phyloP scores from a whole-genome alignment of 2,329 filamentous ascomycete species.

The Lachnellula cervina region DNA sequence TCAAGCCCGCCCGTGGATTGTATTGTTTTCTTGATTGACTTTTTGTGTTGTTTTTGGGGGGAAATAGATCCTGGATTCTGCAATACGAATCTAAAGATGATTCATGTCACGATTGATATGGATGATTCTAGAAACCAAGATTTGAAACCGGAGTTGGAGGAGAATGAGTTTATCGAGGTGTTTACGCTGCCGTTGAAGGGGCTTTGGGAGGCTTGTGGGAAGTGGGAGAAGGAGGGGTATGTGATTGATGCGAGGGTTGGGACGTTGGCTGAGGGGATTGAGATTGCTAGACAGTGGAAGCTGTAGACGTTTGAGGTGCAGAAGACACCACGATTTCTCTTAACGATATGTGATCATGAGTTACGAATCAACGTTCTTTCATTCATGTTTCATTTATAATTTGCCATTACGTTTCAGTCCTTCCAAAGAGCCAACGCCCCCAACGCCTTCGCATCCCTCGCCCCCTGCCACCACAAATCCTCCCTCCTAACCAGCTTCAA shows the following conservation, averaged over 20 bases:
- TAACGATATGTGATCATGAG: not conserved
- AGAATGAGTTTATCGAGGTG: conserved; percentile 49
- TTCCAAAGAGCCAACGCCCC: conserved; percentile 55
- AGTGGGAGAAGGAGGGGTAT: conserved; percentile 38
- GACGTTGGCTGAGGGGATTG: conserved; percentile 36
- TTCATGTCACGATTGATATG: conserved; percentile 45
- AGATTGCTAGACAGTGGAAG: conserved; percentile 34
- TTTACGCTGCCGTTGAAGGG: conserved; percentile 43
- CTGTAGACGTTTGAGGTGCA: conserved; percentile 16
- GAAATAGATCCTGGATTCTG: conserved; percentile 55
- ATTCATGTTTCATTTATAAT: conserved; percentile 2
- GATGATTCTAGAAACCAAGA: conserved; percentile 41
- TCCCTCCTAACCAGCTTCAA: conserved; percentile 53
- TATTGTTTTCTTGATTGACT: not conserved
- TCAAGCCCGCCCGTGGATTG: not conserved
- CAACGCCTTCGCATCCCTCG: conserved; percentile 55
- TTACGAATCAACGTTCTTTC: not conserved
- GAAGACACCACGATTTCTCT: too few relatives aligned
- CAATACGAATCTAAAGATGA: conserved; percentile 58
- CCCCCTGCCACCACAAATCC: conserved; percentile 54
- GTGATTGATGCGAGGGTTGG: conserved; percentile 38
- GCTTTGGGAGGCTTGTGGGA: conserved; percentile 41
- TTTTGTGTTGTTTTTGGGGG: too few relatives aligned
- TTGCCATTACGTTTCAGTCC: conserved; percentile 40
- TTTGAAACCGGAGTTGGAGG: conserved; percentile 43